Base-by-base conservation (phyloP, 192 early-diverging fungal genomes). In the Mortierella antarctica region DNA sequence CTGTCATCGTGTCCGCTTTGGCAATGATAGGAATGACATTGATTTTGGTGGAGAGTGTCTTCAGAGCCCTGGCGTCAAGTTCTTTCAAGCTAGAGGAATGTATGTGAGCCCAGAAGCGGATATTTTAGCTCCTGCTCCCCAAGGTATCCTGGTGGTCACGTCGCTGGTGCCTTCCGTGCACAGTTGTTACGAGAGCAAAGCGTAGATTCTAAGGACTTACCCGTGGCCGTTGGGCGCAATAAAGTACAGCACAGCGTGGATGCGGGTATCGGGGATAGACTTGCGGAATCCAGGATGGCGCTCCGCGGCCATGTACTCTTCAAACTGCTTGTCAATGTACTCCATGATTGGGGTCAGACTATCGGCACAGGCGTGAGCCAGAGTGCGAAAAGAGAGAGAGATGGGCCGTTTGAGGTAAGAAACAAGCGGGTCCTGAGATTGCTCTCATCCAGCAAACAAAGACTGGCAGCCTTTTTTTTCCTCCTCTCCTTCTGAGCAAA, bases 301-400 rank as follows among this genome's bases (percentile, higher is more conserved):
- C 84, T 98, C 98, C 73, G 93, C 93, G 65, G 90, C 87, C 86
- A 97, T 89, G 77, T 96, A 96, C 74, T 86, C 89, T 71, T 93
- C 91, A 83, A 96, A 97, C 87, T 99, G 98, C 65, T 96, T 94
- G 84, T 99, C 96, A 63, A 99, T 91, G 81, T 97, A 99, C 63
- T 95, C 92, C 50, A 98, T 88, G 65, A 99, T 93, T 17, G 98
- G 96, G 39, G 92, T 91, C 89, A 96, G 91, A 80, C 95, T 87
- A 88, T 84, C 18, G 48, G 39, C 59, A 39, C 15, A 65, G 20
- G 8, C 10, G 54, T 55, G 8, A 15, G 21, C 15, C 15, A 20
- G 8, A 20, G 20, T 18, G 5, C 17, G 21, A 20, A 40, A 70
- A 63, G 47, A 67, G 61, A 18, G 6, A 49, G 9, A n/a, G 31